These are phyloP conservation scores for Papiliotrema flavescens DNA, from an alignment of 1,284 basidiomycete species.

Conservation along the genomic window DNA sequence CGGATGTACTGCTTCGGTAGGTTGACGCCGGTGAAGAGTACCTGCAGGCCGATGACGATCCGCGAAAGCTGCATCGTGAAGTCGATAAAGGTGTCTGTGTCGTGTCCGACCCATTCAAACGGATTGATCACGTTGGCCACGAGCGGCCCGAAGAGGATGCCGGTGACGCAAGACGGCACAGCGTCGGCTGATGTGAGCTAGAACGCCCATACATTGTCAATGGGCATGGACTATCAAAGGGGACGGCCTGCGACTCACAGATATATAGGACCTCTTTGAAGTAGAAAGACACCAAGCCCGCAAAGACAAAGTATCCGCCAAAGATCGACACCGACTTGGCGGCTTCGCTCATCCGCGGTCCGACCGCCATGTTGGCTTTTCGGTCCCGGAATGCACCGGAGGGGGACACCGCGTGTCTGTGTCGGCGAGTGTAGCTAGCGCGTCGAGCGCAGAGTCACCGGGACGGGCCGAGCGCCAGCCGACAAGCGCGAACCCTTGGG, in stretches of 20 bases:
- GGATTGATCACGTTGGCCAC: conserved; percentile 9
- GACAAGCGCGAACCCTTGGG: too few relatives aligned
- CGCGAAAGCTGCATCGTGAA: conserved; percentile 70
- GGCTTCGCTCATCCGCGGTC: conserved; percentile 29
- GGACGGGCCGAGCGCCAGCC: too few relatives aligned
- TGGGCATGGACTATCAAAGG: too few relatives aligned
- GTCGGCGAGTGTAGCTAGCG: too few relatives aligned
- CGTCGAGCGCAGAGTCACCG: too few relatives aligned
- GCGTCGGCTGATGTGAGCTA: background rate
- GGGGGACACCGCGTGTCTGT: too few relatives aligned
- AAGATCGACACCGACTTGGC: conserved; percentile 28
- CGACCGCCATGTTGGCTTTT: conserved; percentile 24
- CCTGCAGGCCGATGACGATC: conserved; percentile 87
- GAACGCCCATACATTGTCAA: background rate
- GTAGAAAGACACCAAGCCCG: conserved; percentile 39
- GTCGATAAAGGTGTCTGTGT: conserved; percentile 39
- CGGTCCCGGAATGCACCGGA: too few relatives aligned
- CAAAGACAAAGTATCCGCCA: conserved; percentile 35
- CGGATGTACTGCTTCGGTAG: conserved; percentile 79
- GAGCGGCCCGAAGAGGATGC: background rate
- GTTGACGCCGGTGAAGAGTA: conserved; percentile 91
- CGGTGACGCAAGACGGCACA: background rate
- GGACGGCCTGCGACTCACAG: too few relatives aligned
- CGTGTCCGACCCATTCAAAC: conserved; percentile 7
- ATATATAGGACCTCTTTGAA: conserved; percentile 45